These are phyloP conservation scores for Fusarium pseudonygamai DNA, from an alignment of 2,329 filamentous ascomycete genomes.

Conservation along the genomic window DNA sequence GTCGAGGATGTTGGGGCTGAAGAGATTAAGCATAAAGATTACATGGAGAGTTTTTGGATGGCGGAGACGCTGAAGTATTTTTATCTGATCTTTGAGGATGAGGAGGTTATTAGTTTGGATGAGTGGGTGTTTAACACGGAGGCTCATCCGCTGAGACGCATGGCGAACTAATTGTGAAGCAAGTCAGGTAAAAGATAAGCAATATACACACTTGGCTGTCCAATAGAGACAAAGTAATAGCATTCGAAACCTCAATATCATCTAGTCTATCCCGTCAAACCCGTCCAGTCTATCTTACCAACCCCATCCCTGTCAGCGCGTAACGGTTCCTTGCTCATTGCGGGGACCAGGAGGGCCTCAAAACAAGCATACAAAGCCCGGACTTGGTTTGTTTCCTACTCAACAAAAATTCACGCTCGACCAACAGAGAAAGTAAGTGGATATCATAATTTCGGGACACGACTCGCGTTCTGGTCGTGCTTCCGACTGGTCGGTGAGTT, in stretches of 20 bases:
- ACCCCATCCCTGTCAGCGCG: fast-evolving
- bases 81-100: constrained; percentile 75
- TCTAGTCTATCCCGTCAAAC: neutral
- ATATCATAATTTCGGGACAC: neutral
- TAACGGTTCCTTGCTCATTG: neutral
- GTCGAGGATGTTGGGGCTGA: constrained; percentile 72
- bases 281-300: neutral
- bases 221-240: neutral
- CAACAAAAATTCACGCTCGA: neutral
- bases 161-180: neutral
- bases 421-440: neutral
- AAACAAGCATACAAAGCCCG: neutral
- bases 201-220: neutral
- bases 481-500: neutral
- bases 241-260: neutral
- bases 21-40: constrained; percentile 56
- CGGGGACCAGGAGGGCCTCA: neutral
- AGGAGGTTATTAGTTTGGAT: constrained; percentile 70
- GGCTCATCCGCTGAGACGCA: constrained; percentile 56
- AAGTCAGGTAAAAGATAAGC: neutral
- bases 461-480: fast-evolving
- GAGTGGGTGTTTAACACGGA: constrained; percentile 72
- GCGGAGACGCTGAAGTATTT: constrained; percentile 82
- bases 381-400: neutral
- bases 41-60: constrained; percentile 78